Conservation (phyloP, 805 yeast genomes). For the Metschnikowia borealis region DNA sequence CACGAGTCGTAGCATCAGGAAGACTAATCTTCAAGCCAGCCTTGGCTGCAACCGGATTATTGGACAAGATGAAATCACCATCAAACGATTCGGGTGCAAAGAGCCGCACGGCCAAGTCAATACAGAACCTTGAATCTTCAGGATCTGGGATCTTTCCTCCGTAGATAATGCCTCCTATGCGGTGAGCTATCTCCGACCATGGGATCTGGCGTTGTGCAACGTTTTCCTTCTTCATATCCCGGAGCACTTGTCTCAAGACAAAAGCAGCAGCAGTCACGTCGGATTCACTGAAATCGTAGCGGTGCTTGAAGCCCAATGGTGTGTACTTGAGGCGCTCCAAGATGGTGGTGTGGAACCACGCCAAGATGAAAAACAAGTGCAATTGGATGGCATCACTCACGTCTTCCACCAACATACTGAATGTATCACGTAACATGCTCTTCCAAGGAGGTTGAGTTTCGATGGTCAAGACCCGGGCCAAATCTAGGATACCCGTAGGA, state of each 20-base stretch:
- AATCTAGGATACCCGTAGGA: slow-evolving; percentile 54
- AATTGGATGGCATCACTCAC: neutral
- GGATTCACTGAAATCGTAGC: slow-evolving; percentile 69
- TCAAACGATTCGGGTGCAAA: slow-evolving; percentile 41
- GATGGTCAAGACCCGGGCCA: slow-evolving; percentile 51
- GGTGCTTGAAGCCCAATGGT: slow-evolving; percentile 59
- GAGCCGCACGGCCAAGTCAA: slow-evolving; percentile 29
- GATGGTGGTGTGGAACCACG: slow-evolving; percentile 69
- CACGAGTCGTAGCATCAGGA: slow-evolving; percentile 45
- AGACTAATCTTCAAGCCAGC: slow-evolving; percentile 22
- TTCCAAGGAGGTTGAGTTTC: slow-evolving; percentile 65
- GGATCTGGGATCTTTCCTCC: slow-evolving; percentile 57
- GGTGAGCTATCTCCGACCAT: slow-evolving; percentile 48
- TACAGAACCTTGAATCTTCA: slow-evolving; percentile 38
- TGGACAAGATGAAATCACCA: slow-evolving; percentile 39
- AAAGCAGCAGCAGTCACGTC: slow-evolving; percentile 54
- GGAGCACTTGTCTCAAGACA: slow-evolving; percentile 43
- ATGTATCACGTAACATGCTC: slow-evolving; percentile 39
- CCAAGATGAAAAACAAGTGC: slow-evolving; percentile 49
- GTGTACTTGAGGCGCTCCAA: slow-evolving; percentile 54
- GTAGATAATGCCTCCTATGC: slow-evolving; percentile 55
- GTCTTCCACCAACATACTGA: slow-evolving; percentile 15
- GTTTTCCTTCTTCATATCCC: neutral
- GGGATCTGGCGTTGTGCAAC: slow-evolving; percentile 31
- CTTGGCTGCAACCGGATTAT: slow-evolving; percentile 19